Base-by-base conservation (phyloP, 345 rosid species). In the Salix arbutifolia region DNA sequence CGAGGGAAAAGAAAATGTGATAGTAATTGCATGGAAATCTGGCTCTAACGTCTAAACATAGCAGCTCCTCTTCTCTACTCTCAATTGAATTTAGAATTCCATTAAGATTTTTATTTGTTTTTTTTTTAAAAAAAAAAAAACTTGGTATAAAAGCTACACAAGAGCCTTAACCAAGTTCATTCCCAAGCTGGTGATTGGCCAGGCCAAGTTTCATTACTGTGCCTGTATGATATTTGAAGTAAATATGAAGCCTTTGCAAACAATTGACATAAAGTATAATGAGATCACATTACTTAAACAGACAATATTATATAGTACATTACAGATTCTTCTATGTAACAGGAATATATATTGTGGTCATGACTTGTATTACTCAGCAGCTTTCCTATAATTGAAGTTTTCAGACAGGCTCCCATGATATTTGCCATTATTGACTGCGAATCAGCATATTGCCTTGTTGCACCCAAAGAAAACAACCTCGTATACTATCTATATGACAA, bases 401-500 rank as follows among this genome's bases (percentile, higher is more conserved):
- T 42, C 72, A 2, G 52, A 18, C 77, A 60, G 46, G 72, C 53
- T 72, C 31, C 37, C 52, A 17, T 53, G 18, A 38, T 12, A 44
- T 35, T 35, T 1, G 40, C 28, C 61, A 33, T 69, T 16, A 48
- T 56, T 67, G 56, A 10, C 35, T 4, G 42, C 46, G n/a, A 61
- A 72, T 40, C 28, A 60, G 58, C 69, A 56, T 42, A 60, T 76
- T 44, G 67, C 64, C 73, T 72, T 75, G 68, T 71, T 82, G 37
- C 65, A 46, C 76, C 69, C 75, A 62, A 81, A 48, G 76, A 78
- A 85, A 75, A 73, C 67, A 83, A 56, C 74, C 50, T 33, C 44
- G 78, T 84, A 82, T 83, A 73, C 73, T 84, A 81, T 84, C 84
- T 87, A 80, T 85, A 86, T 56, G 75, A 72, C 76, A 78, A 81